These are phyloP conservation scores for Penicillium sp. DNA, from an alignment of 2,329 filamentous ascomycete genomes.

Conservation along the genomic window DNA sequence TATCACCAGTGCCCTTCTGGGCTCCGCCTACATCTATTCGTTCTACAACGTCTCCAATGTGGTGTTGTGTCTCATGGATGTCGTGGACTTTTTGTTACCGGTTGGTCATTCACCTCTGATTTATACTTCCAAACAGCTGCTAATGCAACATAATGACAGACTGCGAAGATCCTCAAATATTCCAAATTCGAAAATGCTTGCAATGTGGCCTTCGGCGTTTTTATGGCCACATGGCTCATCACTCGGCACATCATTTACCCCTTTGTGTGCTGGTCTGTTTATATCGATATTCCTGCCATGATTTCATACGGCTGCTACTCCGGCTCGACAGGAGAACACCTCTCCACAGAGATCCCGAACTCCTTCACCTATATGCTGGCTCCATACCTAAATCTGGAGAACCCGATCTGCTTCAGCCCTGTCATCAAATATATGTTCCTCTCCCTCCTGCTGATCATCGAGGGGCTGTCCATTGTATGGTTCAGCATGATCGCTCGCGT, in stretches of 20 bases:
- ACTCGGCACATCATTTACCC: conserved; percentile 78
- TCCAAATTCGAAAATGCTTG: conserved; percentile 70
- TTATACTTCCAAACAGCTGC: conserved; percentile 1
- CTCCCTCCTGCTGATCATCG: conserved; percentile 69
- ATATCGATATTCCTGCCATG: conserved; percentile 57
- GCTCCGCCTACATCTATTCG: conserved; percentile 79
- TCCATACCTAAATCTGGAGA: conserved; percentile 67
- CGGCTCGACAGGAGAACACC: conserved; percentile 42
- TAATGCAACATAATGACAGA: conserved; percentile 45
- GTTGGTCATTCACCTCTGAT: conserved; percentile 50
- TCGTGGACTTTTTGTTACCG: conserved; percentile 82
- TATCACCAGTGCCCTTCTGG: conserved; percentile 77
- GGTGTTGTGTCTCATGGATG: conserved; percentile 87
- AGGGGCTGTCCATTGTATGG: conserved; percentile 79
- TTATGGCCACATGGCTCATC: conserved; percentile 80
- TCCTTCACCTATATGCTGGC: conserved; percentile 63
- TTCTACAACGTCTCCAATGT: conserved; percentile 83
- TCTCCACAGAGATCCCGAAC: conserved; percentile 36
- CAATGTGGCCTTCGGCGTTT: conserved; percentile 78
- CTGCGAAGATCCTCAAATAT: conserved; percentile 93
- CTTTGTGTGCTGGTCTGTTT: conserved; percentile 77
- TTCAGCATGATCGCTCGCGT: conserved; percentile 84
- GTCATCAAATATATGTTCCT: conserved; percentile 75
- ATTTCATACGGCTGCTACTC: conserved; percentile 70
- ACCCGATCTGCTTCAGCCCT: conserved; percentile 74